These are phyloP conservation scores for Bacidia gigantensis DNA, from an alignment of 495 filamentous ascomycete genomes.

Conservation along the genomic window DNA sequence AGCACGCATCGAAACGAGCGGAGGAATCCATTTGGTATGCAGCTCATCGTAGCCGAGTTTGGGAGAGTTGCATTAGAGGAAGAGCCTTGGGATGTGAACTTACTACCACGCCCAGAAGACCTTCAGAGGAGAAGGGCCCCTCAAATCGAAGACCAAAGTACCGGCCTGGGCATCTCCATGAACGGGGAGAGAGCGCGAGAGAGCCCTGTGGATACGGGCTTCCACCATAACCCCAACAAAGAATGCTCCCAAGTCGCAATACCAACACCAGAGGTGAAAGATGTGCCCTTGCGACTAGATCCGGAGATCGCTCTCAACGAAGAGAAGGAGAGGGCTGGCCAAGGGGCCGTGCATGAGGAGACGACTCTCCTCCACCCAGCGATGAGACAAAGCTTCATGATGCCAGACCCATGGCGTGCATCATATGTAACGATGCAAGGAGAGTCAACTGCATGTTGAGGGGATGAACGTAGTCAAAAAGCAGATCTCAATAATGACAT, in stretches of 20 bases:
- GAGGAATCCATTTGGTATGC: slow-evolving; percentile 1
- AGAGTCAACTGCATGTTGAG: no score
- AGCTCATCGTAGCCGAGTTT: slow-evolving; percentile 19
- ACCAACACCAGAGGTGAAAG: not conserved
- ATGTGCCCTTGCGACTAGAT: not conserved
- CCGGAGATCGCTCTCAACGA: not conserved
- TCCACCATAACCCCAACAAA: not conserved
- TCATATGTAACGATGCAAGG: slow-evolving; percentile 1
- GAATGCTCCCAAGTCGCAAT: not conserved
- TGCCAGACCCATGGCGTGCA: not conserved
- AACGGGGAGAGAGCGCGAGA: not conserved
- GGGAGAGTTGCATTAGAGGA: slow-evolving; percentile 19
- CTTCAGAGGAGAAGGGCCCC: not conserved
- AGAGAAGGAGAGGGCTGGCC: not conserved
- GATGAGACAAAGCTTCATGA: not conserved
- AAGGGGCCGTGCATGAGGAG: not conserved
- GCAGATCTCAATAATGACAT: no score
- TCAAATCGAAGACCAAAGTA: not conserved
- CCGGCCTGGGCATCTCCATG: not conserved
- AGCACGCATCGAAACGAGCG: slow-evolving; percentile 20
- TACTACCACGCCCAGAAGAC: slow-evolving; percentile 8
- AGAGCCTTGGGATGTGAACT: slow-evolving; percentile 29
- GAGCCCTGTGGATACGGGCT: not conserved
- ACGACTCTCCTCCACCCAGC: not conserved
- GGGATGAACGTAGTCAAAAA: no score